Conservation (phyloP, 164 flowering plant genomes). For the Paratinospora sagittata region DNA sequence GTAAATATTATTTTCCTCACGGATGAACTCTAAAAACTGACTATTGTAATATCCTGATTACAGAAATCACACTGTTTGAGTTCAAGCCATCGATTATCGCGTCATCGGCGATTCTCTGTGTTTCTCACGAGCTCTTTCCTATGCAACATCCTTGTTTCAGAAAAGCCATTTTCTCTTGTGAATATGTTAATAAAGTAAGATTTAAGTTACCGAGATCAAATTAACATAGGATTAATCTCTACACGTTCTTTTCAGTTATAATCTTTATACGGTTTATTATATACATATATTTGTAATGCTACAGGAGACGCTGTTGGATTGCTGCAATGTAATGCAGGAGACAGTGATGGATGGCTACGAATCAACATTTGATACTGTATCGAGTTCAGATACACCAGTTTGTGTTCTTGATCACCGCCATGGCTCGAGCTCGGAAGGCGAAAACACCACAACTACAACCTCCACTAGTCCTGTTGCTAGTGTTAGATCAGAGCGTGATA, state of each 20-base stretch:
- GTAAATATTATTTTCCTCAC: neutral
- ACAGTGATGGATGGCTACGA: conserved; percentile 31
- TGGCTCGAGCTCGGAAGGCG: conserved; percentile 38
- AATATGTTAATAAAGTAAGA: conserved; percentile 49
- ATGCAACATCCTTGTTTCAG: conserved; percentile 30
- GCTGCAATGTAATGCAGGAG: conserved; percentile 35
- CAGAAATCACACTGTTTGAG: conserved; percentile 46
- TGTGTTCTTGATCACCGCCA: conserved; percentile 44
- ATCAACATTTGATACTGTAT: conserved; percentile 18
- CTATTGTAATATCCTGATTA: neutral
- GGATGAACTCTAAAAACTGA: neutral
- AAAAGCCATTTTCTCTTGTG: conserved; percentile 33
- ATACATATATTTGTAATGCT: neutral
- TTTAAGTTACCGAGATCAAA: neutral
- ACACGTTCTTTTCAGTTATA: neutral
- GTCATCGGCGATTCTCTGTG: conserved; percentile 57
- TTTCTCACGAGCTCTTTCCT: conserved; percentile 52
- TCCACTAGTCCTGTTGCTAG: neutral
- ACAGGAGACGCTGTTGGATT: conserved; percentile 42
- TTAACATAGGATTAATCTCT: neutral
- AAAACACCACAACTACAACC: conserved; percentile 4
- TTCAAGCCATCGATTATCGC: conserved; percentile 61
- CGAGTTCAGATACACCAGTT: conserved; percentile 41
- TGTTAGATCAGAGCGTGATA: conserved; percentile 22
- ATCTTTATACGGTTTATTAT: neutral